phyloP scores from a whole-genome alignment of 1,284 basidiomycete genomes.

The Mycena sp. region DNA sequence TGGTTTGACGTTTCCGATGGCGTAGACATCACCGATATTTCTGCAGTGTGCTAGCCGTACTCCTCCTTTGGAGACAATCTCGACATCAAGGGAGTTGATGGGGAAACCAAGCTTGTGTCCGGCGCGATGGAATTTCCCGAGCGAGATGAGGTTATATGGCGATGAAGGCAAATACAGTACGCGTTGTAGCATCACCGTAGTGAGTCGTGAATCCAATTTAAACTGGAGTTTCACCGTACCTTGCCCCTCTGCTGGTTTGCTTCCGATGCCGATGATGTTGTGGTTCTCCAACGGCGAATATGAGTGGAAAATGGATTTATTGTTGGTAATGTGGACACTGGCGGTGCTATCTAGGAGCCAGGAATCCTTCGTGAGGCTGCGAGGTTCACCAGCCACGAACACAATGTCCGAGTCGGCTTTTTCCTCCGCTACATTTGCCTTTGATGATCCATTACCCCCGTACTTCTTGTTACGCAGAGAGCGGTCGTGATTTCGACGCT shows the following conservation, averaged over 20 bases:
- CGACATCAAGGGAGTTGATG: neutral
- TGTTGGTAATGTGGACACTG: neutral
- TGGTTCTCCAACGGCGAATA: neutral
- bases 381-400: neutral
- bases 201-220: too few relatives aligned
- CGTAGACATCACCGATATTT: slow-evolving; percentile 13
- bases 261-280: neutral
- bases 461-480: neutral
- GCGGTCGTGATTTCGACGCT: slow-evolving; percentile 4
- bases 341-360: slow-evolving; percentile 1
- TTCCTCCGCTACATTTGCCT: neutral
- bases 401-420: neutral
- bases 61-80: neutral
- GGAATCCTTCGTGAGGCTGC: neutral
- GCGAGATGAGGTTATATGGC: slow-evolving; percentile 3
- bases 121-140: slow-evolving; percentile 5
- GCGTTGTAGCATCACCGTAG: neutral
- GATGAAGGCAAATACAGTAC: neutral
- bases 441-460: neutral
- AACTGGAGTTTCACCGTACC: neutral
- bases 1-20: slow-evolving; percentile 3
- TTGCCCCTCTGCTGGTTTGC: neutral
- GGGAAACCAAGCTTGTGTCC: neutral
- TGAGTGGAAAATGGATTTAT: neutral
- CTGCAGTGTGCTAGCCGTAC: slow-evolving; percentile 1